Evolutionary conservation across 805 yeast species (phyloP).

Genomic region (Trichomonascus vanleenenianus): DNA sequence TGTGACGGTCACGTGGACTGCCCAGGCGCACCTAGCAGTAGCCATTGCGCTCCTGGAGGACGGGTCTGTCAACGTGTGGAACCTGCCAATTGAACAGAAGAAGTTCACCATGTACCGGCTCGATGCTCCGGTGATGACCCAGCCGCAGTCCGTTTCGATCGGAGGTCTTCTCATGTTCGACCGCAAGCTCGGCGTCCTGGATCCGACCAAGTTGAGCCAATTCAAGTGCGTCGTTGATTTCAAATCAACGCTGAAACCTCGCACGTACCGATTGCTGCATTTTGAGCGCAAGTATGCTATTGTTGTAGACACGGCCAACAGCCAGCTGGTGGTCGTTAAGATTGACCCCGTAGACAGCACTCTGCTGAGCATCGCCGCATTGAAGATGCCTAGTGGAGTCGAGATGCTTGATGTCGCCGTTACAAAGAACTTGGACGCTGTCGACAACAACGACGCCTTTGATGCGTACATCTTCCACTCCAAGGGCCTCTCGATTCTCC

Average conservation of each 20-base stretch:
- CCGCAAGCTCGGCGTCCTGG: neutral
- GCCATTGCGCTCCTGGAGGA: neutral
- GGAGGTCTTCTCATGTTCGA: neutral
- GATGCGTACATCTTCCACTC: slow-evolving; percentile 16
- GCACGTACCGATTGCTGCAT: neutral
- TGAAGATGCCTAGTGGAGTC: slow-evolving; percentile 2
- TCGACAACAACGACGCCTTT: slow-evolving; percentile 6
- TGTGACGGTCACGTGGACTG: too few species aligned
- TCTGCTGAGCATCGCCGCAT: slow-evolving; percentile 1
- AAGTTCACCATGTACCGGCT: neutral
- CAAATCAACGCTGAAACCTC: neutral
- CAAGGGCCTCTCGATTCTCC: slow-evolving; percentile 14
- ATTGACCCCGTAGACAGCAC: neutral
- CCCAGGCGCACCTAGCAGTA: neutral
- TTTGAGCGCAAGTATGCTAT: neutral
- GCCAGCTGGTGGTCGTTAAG: neutral
- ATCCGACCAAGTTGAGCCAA: neutral
- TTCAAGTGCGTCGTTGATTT: neutral
- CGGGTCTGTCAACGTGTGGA: neutral
- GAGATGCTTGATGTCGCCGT: slow-evolving; percentile 8
- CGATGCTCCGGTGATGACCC: neutral
- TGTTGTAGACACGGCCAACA: neutral
- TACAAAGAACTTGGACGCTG: slow-evolving; percentile 10
- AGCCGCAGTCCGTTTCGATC: neutral
- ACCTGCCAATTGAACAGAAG: neutral